A percentile compares a stretch with the other conserved stretches of the same genome.
Evolutionary conservation across 2,329 filamentous ascomycete species (phyloP).

Genomic region (Magnaporthiopsis poae): DNA sequence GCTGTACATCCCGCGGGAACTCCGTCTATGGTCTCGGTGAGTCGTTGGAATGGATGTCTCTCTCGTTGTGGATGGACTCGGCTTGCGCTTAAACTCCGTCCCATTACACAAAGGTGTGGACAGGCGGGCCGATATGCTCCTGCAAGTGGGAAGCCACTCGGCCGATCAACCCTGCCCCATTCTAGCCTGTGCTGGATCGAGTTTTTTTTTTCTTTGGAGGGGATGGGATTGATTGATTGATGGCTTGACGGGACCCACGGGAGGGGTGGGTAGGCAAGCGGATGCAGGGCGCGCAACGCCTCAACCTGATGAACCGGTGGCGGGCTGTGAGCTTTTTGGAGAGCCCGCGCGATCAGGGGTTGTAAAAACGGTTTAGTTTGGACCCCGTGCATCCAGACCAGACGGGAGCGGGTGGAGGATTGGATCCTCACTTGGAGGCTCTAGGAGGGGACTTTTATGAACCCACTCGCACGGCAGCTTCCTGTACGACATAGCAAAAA

Average conservation of each 20-base stretch:
- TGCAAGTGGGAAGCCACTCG: constrained; percentile 8
- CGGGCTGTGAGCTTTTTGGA: neutral
- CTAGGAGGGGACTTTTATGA: constrained; percentile 6
- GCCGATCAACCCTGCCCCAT: constrained; percentile 3
- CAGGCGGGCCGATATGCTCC: constrained; percentile 1
- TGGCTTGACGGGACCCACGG: neutral
- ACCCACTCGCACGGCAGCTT: constrained; percentile 7
- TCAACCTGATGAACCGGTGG: neutral
- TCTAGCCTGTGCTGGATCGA: neutral
- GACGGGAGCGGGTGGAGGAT: constrained; percentile 1
- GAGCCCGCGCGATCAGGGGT: neutral
- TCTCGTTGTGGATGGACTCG: neutral
- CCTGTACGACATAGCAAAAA: constrained; percentile 3
- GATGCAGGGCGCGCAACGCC: neutral
- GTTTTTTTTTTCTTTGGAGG: neutral
- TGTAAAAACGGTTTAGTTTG: constrained; percentile 4
- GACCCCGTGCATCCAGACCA: neutral
- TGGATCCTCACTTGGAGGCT: constrained; percentile 8
- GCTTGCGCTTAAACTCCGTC: neutral
- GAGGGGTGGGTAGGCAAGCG: neutral
- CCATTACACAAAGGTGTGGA: neutral
- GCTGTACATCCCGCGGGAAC: too few species aligned
- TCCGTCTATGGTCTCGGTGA: too few species aligned
- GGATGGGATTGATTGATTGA: neutral
- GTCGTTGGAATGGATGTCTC: neutral